Evolutionary conservation across 306 rosid genomes (phyloP).

Genomic region (Quercus agrifolia): DNA sequence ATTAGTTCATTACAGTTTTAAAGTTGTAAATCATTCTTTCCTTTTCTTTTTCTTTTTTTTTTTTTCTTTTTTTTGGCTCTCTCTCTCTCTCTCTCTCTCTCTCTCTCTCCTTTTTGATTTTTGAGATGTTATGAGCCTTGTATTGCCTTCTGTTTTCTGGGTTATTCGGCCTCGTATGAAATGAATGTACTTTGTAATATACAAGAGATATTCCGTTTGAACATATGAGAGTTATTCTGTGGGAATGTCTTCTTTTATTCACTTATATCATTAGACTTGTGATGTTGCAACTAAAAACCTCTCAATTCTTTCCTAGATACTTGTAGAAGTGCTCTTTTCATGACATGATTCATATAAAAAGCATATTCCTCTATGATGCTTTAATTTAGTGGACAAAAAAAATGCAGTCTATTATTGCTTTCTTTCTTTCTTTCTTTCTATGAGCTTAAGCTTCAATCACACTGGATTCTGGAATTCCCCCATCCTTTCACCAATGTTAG

Average conservation of each 20-base stretch:
- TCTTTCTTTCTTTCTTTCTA: background rate
- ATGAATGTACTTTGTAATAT: conserved; percentile 21
- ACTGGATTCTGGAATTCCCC: background rate
- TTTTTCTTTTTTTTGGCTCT: no score
- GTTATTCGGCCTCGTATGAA: conserved; percentile 22
- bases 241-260: background rate
- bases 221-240: background rate
- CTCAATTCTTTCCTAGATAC: background rate
- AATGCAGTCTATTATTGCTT: background rate
- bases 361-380: background rate
- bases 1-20: conserved; percentile 27
- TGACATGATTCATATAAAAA: background rate
- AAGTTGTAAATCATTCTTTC: conserved; percentile 40
- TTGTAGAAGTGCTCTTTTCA: background rate
- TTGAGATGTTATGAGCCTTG: conserved; percentile 1
- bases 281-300: background rate
- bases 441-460: background rate
- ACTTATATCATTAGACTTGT: background rate
- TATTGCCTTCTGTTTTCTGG: conserved; percentile 7
- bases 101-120: background rate
- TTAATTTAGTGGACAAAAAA: background rate
- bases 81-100: background rate
- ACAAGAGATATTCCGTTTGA: conserved; percentile 16
- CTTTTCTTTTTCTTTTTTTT: background rate
- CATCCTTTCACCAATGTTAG: background rate